Evolutionary conservation across 129 eudicot genomes (phyloP).

Genomic region (Chrysanthemum lavandulifolium): DNA sequence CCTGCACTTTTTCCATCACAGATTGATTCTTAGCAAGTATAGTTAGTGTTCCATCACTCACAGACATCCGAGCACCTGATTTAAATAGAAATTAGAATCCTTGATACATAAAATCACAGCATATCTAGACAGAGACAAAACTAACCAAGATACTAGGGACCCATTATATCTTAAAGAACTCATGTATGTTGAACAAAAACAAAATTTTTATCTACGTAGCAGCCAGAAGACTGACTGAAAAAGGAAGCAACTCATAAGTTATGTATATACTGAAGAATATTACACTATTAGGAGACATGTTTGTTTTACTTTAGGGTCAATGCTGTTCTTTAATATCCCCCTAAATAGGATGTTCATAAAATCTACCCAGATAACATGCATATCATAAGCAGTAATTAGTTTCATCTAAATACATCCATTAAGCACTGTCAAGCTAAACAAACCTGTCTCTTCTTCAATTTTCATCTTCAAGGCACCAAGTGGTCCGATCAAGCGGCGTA

Average conservation of each 20-base stretch:
- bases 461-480: constrained; percentile 84
- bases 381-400: constrained; percentile 5
- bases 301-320: too few relatives aligned
- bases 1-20: constrained; percentile 72
- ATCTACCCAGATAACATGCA: neutral
- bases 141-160: constrained; percentile 5
- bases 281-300: neutral
- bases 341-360: neutral
- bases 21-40: constrained; percentile 73
- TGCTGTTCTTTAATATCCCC: too few relatives aligned
- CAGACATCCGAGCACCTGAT: constrained; percentile 81
- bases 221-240: too few relatives aligned
- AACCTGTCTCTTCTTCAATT: constrained; percentile 94
- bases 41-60: constrained; percentile 74
- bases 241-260: too few relatives aligned
- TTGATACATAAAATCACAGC: constrained; percentile 16
- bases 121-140: constrained; percentile 4
- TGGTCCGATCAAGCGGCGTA: constrained; percentile 91
- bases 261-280: neutral
- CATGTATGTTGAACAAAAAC: too few relatives aligned
- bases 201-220: too few relatives aligned
- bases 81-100: constrained; percentile 4
- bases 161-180: neutral
- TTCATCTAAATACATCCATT: neutral
- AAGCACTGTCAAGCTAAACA: constrained; percentile 12